Percentiles rank a stretch among this genome's conserved stretches.
These are phyloP conservation scores for Dictyostelium citrinum DNA, from an alignment of 78 protist species.

Conservation along the genomic window DNA sequence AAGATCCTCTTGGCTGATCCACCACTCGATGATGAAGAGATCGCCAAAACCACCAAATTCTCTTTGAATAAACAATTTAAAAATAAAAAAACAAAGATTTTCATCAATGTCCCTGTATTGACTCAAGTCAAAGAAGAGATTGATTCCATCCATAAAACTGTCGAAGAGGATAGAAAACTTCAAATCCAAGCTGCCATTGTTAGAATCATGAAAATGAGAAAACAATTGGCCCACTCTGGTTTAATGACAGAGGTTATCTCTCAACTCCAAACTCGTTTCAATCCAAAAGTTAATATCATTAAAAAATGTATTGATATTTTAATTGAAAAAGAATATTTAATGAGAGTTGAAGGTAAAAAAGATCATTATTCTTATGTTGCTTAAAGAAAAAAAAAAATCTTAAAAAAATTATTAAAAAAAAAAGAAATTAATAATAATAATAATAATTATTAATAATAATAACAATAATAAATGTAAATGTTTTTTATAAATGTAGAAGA, in stretches of 20 bases:
- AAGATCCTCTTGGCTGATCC: constrained; percentile 70
- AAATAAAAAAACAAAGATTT: constrained; percentile 75
- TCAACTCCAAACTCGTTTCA: constrained; percentile 83
- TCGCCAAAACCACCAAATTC: constrained; percentile 70
- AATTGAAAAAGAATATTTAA: constrained; percentile 89
- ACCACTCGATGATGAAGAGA: constrained; percentile 40
- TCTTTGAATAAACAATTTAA: constrained; percentile 70
- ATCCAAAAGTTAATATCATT: constrained; percentile 83
- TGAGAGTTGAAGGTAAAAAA: constrained; percentile 82
- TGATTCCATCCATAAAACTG: constrained; percentile 83
- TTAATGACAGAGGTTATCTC: constrained; percentile 87
- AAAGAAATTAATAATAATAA: neutral
- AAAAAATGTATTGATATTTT: constrained; percentile 91
- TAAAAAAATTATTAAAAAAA: neutral
- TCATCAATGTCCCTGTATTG: constrained; percentile 81
- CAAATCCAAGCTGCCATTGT: constrained; percentile 92
- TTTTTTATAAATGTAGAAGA: too few relatives aligned
- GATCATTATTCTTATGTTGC: constrained; percentile 86
- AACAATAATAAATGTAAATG: neutral
- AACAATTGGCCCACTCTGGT: constrained; percentile 76
- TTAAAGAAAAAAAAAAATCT: neutral
- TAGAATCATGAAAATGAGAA: constrained; percentile 94
- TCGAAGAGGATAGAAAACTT: constrained; percentile 88
- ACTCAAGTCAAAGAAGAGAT: constrained; percentile 82
- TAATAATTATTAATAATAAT: neutral